Percentiles rank a stretch among this genome's conserved stretches.
Conservation (phyloP, 495 filamentous ascomycete species). For the Evernia prunastri region DNA sequence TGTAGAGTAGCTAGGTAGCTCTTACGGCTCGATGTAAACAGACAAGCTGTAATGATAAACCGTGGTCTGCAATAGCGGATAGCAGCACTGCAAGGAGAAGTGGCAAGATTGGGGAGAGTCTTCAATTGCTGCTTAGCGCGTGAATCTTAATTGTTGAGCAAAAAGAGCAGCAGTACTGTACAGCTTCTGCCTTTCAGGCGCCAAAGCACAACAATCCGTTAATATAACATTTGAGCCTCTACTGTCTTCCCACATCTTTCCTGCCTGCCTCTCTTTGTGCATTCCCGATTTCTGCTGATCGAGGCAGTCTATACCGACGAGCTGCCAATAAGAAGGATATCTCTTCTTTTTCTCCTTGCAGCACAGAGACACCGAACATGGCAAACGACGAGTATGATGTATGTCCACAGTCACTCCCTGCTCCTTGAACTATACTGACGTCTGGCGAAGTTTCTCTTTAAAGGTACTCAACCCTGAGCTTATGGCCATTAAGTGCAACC, state of each 20-base stretch:
- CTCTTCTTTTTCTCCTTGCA: slow-evolving; percentile 10
- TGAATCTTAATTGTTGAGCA: not conserved
- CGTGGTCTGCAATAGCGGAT: not conserved
- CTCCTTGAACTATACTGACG: slow-evolving; percentile 24
- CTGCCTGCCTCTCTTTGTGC: no score
- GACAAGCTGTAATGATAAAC: not conserved
- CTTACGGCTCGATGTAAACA: no score
- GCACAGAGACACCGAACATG: slow-evolving; percentile 50
- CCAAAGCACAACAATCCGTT: not conserved
- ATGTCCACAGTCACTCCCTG: slow-evolving; percentile 38
- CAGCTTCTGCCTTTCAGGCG: not conserved
- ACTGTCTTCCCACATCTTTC: not conserved
- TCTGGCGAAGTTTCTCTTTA: slow-evolving; percentile 88
- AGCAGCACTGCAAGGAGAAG: not conserved
- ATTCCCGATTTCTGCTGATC: not conserved
- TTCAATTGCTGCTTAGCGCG: slow-evolving; percentile 3
- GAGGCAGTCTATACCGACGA: not conserved
- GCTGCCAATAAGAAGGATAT: slow-evolving; percentile 5
- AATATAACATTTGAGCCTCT: not conserved
- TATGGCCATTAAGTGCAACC: not conserved
- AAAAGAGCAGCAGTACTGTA: not conserved
- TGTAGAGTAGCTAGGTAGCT: not conserved
- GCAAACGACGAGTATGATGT: slow-evolving; percentile 99
- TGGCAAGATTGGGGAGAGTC: not conserved
- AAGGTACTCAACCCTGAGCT: slow-evolving; percentile 39